Percentiles rank a stretch among this genome's conserved stretches.
phyloP scores from a whole-genome alignment of 176 grass and related monocot species.

The Aegilops sharonensis region DNA sequence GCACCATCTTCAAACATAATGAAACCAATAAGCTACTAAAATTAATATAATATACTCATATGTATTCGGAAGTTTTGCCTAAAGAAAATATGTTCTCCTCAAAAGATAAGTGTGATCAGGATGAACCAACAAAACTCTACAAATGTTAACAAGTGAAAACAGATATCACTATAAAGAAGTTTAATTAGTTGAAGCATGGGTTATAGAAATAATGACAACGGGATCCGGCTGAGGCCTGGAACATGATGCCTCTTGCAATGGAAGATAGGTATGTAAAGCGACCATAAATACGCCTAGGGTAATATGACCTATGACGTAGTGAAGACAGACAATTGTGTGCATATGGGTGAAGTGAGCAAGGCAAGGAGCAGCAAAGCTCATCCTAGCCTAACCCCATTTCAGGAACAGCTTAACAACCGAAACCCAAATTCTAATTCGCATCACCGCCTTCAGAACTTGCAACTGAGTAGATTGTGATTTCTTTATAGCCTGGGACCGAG shows the following conservation, averaged over 20 bases:
- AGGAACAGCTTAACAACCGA: background rate
- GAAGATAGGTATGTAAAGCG: background rate
- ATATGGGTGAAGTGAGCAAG: background rate
- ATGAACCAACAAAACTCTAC: background rate
- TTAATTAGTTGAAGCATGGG: background rate
- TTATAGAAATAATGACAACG: background rate
- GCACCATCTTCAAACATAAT: background rate
- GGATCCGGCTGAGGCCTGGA: background rate
- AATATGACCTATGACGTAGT: background rate
- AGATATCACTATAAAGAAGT: background rate
- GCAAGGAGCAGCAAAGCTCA: background rate
- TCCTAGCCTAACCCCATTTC: background rate
- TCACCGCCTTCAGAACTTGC: background rate
- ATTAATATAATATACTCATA: background rate
- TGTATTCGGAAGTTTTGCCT: background rate
- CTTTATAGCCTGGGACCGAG: background rate
- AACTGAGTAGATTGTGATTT: background rate
- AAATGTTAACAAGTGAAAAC: conserved; percentile 1
- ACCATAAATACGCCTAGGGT: background rate
- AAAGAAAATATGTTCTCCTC: background rate
- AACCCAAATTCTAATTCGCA: background rate
- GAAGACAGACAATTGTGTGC: background rate
- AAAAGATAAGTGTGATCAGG: background rate
- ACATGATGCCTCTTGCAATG: background rate
- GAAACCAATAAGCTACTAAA: background rate